A percentile compares a stretch with the other conserved stretches of the same genome.
Conservation (phyloP, 1,139 yeast species). For the Pichia sp. region DNA sequence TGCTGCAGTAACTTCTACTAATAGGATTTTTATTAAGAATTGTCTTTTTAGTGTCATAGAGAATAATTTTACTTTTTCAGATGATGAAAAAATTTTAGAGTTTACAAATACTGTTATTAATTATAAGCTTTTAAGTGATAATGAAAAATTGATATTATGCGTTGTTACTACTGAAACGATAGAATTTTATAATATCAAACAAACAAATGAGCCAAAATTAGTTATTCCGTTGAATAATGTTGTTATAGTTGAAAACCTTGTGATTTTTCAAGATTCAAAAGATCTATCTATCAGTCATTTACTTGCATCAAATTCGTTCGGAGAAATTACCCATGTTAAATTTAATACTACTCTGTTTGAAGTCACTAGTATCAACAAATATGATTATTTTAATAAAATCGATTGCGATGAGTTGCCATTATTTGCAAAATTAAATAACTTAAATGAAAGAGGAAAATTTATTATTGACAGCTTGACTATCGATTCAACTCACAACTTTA, state of each 20-base stretch:
- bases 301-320: constrained; percentile 17
- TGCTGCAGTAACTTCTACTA: constrained; percentile 17
- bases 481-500: constrained; percentile 18
- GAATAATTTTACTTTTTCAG: constrained; percentile 4
- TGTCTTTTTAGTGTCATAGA: constrained; percentile 5
- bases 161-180: constrained; percentile 1
- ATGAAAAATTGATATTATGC: neutral
- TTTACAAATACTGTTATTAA: neutral
- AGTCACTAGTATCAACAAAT: neutral
- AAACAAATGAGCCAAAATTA: neutral
- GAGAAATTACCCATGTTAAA: constrained; percentile 13
- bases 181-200: neutral
- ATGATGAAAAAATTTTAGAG: neutral
- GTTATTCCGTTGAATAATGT: neutral
- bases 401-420: constrained; percentile 15
- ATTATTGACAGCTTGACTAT: constrained; percentile 15
- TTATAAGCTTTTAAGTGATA: neutral
- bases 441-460: constrained; percentile 15
- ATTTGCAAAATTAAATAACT: constrained; percentile 17
- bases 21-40: constrained; percentile 18
- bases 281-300: constrained; percentile 7
- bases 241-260: constrained; percentile 14
- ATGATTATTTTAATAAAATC: constrained; percentile 19
- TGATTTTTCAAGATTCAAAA: constrained; percentile 9
- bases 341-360: constrained; percentile 1